Base-by-base conservation (phyloP, 306 rosid species). In the Lathyrus oleraceus region DNA sequence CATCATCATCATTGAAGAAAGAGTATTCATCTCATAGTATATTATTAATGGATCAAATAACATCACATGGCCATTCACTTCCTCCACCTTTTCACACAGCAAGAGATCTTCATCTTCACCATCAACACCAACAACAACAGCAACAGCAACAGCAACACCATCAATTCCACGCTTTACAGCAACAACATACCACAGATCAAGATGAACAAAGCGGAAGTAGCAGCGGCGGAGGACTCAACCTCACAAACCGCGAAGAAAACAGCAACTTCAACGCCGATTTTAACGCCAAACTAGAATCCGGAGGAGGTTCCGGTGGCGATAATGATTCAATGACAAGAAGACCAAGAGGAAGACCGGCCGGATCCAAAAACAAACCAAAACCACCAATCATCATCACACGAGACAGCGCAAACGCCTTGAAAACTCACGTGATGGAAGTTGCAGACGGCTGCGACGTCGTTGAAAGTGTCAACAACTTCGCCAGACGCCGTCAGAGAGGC, bases 321-420 rank as follows among this genome's bases (percentile, higher is more conserved):
- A 27, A 8, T 3, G 96, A 85, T 39, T 13, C 45, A 27, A 91
- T 84, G 38, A 44, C 87, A 0, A 74, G 97, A 71, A 80, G 96
- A 49, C 92, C 97, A 0, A 61, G 99, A 6, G 99, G 99, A 14
- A 78, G 99, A 25, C 99, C 99, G 0, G 71, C 99, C 0, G 99
- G 99, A 79, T 95, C 99, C 73, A 95, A 95, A 76, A 95, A 95
- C 91, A 95, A 91, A 58, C 97, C 92, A 0, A 95, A 91, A 72
- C 99, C 99, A 0, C 99, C 99, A 0, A 95, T 95, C 71, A 95
- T 95, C 79, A 95, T 95, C 65, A 87, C 96, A 1, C 90, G 95
- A 2, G 99, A 95, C 83, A 95, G 99, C 49, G 96, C 99, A 1
- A 95, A 95, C 49, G 97, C 99, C 14, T 87, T 95, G 1, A 85